Conservation (phyloP, 106 monocot species). For the Vanilla planifolia region DNA sequence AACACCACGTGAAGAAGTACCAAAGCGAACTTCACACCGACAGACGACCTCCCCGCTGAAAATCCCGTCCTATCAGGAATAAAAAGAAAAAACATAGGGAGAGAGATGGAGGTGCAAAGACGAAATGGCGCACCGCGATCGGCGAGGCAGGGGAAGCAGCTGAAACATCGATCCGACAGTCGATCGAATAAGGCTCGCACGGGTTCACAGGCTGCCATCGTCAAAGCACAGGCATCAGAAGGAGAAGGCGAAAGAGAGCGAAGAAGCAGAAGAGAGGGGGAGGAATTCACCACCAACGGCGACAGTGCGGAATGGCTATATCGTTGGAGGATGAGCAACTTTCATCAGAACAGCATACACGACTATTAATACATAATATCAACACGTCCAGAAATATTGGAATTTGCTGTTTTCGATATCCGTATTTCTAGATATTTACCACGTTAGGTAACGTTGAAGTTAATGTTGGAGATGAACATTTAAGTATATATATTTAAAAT, state of each 20-base stretch:
- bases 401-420: no score
- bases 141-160: conserved; percentile 12
- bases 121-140: conserved; percentile 7
- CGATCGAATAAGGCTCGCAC: conserved; percentile 3
- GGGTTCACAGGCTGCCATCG: conserved; percentile 1
- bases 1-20: conserved; percentile 45
- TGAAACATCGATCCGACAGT: conserved; percentile 5
- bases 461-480: no score
- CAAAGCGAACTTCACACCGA: conserved; percentile 39
- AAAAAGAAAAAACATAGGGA: neutral
- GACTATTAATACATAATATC: no score
- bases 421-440: no score
- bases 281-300: no score
- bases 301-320: no score
- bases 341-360: no score
- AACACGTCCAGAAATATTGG: no score
- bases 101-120: neutral
- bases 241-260: neutral
- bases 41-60: conserved; percentile 45
- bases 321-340: no score
- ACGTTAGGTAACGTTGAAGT: no score
- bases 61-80: neutral
- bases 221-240: neutral
- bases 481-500: no score
- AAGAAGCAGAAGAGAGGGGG: neutral